Conservation (phyloP, 805 yeast genomes). For the Sugiyamaella valdiviana region DNA sequence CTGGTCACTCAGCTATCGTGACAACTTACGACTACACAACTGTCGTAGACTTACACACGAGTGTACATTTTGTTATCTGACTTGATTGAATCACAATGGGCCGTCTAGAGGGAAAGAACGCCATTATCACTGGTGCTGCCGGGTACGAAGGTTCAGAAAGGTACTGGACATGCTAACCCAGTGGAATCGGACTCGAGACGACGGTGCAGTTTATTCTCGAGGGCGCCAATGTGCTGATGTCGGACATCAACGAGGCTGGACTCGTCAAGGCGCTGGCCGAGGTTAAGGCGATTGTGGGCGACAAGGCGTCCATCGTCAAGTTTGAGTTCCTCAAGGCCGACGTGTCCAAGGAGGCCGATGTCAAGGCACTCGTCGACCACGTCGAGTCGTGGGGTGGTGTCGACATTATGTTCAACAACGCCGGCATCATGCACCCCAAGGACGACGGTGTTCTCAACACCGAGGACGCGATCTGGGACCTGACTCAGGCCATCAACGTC, state of each 20-base stretch:
- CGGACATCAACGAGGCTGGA: slow-evolving; percentile 50
- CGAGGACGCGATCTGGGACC: slow-evolving; percentile 32
- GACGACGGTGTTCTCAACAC: slow-evolving; percentile 32
- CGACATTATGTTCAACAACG: slow-evolving; percentile 79
- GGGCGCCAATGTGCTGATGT: slow-evolving; percentile 85
- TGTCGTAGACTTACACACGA: too few relatives aligned
- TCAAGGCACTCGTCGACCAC: slow-evolving; percentile 37
- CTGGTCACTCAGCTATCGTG: too few relatives aligned
- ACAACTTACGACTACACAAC: too few relatives aligned
- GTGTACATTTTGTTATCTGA: neutral
- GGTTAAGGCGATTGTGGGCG: slow-evolving; percentile 66
- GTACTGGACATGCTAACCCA: neutral
- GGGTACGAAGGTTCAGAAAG: slow-evolving; percentile 23
- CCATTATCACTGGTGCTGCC: slow-evolving; percentile 44
- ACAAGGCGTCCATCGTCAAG: slow-evolving; percentile 68
- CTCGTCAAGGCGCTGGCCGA: slow-evolving; percentile 55
- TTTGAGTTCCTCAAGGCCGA: slow-evolving; percentile 36
- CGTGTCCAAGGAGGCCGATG: slow-evolving; percentile 31
- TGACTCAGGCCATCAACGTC: slow-evolving; percentile 33
- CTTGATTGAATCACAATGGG: slow-evolving; percentile 10
- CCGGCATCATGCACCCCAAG: slow-evolving; percentile 54
- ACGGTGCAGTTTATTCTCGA: slow-evolving; percentile 75
- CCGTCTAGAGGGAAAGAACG: slow-evolving; percentile 38
- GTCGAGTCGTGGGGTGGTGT: slow-evolving; percentile 70
- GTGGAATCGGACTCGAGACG: slow-evolving; percentile 35